Evolutionary conservation across 352 stramenopile species (phyloP).

Genomic region (Phytophthora colocasiae): DNA sequence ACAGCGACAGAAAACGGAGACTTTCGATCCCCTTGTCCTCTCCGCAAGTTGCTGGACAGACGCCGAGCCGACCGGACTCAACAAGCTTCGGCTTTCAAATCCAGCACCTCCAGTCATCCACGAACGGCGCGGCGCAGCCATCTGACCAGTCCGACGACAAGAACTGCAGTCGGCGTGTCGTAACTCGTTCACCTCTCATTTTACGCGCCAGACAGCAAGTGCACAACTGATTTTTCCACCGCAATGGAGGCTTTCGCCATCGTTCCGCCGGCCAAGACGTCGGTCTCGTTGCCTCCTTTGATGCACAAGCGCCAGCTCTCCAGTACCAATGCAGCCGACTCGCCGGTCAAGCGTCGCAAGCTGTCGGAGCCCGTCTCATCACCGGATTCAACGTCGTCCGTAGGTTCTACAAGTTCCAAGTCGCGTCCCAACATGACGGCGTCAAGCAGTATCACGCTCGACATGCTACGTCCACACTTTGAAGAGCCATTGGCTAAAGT

Average conservation of each 20-base stretch:
- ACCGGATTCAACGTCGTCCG: conserved; percentile 16
- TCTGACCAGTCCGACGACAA: conserved; percentile 25
- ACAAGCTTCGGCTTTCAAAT: conserved; percentile 43
- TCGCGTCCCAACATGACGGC: conserved; percentile 71
- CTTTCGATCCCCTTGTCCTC: conserved; percentile 33
- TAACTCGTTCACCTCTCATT: conserved; percentile 31
- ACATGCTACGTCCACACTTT: conserved; percentile 85
- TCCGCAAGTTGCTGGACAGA: conserved; percentile 31
- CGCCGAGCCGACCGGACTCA: conserved; percentile 41
- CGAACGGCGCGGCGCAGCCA: conserved; percentile 23
- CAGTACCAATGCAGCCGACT: neutral
- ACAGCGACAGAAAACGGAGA: conserved; percentile 37
- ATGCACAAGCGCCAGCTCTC: conserved; percentile 26
- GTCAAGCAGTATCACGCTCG: conserved; percentile 82
- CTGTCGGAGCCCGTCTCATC: conserved; percentile 30
- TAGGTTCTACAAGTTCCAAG: conserved; percentile 30
- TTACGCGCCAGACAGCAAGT: conserved; percentile 32
- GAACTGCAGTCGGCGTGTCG: conserved; percentile 19
- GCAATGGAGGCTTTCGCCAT: conserved; percentile 33
- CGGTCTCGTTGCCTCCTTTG: conserved; percentile 21
- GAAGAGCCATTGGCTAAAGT: conserved; percentile 85
- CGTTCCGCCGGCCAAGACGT: conserved; percentile 3
- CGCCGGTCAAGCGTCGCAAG: conserved; percentile 36
- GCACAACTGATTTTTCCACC: neutral
- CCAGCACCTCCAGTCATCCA: conserved; percentile 37